Conservation (phyloP, 192 early-diverging fungal genomes). For the Jimgerdemannia flammicorona region DNA sequence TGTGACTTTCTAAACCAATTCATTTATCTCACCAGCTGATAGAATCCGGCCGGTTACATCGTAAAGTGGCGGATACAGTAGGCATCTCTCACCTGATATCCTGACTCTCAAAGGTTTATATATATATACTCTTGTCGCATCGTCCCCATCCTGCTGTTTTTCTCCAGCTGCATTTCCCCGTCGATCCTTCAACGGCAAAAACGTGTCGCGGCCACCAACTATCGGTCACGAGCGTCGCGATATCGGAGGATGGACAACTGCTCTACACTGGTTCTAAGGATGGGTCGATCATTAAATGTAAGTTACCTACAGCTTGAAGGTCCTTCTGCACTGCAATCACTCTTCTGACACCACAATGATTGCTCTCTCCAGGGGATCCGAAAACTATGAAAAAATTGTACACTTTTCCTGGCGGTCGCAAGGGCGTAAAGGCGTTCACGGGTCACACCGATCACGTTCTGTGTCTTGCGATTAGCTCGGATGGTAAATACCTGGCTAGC, state of each 20-base stretch:
- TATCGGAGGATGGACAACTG: conserved; percentile 59
- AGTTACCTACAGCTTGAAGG: not conserved
- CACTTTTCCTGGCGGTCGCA: conserved; percentile 70
- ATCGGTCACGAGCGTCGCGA: conserved; percentile 77
- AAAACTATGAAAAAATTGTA: conserved; percentile 64
- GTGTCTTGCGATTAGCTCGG: conserved; percentile 65
- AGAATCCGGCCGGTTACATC: conserved; percentile 44
- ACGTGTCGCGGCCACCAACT: conserved; percentile 66
- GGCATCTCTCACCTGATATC: not conserved
- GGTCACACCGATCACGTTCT: conserved; percentile 77
- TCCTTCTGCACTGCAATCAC: not conserved
- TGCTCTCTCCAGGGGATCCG: conserved; percentile 52
- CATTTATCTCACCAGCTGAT: conserved; percentile 40
- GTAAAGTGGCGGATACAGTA: conserved; percentile 53
- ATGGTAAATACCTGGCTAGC: conserved; percentile 69
- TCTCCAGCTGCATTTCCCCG: conserved; percentile 28
- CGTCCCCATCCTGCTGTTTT: no score
- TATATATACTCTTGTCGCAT: conserved; percentile 16
- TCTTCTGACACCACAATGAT: not conserved
- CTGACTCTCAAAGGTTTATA: conserved; percentile 13
- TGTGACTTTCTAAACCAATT: no score
- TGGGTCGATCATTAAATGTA: conserved; percentile 87
- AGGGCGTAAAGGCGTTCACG: conserved; percentile 53
- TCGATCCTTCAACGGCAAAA: conserved; percentile 28
- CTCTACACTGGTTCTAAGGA: conserved; percentile 93